These are phyloP conservation scores for Chlamydomonas schloesseri DNA, from an alignment of 139 green algal genomes.

Conservation along the genomic window DNA sequence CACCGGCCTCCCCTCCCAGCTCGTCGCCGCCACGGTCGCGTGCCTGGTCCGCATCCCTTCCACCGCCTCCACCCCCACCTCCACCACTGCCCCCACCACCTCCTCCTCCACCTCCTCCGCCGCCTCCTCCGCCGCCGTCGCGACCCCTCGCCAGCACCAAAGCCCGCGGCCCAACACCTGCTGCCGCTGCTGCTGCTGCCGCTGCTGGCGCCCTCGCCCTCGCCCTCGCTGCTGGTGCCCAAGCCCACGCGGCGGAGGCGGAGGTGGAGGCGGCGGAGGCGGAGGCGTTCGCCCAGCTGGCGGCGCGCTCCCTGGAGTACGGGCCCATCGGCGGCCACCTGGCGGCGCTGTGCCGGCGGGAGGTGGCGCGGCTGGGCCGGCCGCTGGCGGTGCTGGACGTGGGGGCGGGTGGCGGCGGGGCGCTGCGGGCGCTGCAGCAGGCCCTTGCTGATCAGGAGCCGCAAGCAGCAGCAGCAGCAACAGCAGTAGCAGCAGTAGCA, in stretches of 20 bases:
- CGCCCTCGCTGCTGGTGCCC: no score
- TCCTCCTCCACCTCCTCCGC: neutral
- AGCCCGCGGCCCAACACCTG: neutral
- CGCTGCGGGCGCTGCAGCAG: neutral
- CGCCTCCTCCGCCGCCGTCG: neutral
- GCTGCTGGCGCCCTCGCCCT: neutral
- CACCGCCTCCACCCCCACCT: neutral
- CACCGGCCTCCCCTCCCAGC: no score
- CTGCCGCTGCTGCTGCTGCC: neutral
- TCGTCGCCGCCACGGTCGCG: neutral
- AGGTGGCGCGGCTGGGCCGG: neutral
- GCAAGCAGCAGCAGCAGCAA: no score
- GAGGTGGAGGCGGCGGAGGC: no score
- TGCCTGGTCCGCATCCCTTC: neutral
- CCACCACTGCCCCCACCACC: neutral
- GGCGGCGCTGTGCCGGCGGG: neutral
- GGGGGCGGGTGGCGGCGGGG: neutral
- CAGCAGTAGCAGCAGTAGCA: no score
- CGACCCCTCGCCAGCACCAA: neutral
- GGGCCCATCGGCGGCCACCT: neutral
- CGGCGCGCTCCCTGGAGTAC: neutral
- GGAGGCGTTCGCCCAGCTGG: neutral
- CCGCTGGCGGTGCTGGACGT: neutral
- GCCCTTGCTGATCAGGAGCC: no score
- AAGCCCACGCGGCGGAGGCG: no score